phyloP scores from a whole-genome alignment of 1,284 basidiomycete species.

The Leucoagaricus sp. region DNA sequence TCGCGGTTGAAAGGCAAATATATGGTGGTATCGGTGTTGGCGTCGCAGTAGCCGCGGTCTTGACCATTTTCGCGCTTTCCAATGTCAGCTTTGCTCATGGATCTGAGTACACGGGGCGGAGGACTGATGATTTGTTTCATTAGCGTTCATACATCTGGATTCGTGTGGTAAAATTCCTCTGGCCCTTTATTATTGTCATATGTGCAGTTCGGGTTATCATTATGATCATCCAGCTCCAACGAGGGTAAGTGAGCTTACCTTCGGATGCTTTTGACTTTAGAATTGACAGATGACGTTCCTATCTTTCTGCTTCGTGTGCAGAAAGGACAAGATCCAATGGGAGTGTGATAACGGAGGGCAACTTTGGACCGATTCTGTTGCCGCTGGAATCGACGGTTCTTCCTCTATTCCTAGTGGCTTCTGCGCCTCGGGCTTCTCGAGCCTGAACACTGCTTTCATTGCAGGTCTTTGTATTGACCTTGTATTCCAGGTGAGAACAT shows the following conservation, averaged over 20 bases:
- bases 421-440: conserved; percentile 65
- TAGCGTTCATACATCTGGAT: conserved; percentile 76
- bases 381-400: conserved; percentile 41
- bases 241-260: conserved; percentile 50
- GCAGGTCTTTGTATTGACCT: conserved; percentile 66
- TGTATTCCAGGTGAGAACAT: conserved; percentile 60
- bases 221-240: conserved; percentile 74
- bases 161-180: conserved; percentile 67
- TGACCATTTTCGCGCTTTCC: conserved; percentile 65
- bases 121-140: conserved; percentile 22
- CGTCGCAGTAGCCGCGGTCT: conserved; percentile 54
- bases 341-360: conserved; percentile 76
- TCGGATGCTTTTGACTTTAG: conserved; percentile 18
- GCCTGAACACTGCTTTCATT: conserved; percentile 70
- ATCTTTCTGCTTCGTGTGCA: conserved; percentile 31
- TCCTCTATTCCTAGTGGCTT: conserved; percentile 58
- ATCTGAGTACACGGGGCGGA: conserved; percentile 20
- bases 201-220: conserved; percentile 67
- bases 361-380: conserved; percentile 58
- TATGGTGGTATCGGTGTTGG: conserved; percentile 73
- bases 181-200: conserved; percentile 73
- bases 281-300: conserved; percentile 21
- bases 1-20: conserved; percentile 60
- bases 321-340: conserved; percentile 73
- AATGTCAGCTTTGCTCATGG: conserved; percentile 50